Percentiles rank a stretch among this genome's conserved stretches.
Conservation (phyloP, 108 stramenopile species). For the Poteriospumella lacustris region DNA sequence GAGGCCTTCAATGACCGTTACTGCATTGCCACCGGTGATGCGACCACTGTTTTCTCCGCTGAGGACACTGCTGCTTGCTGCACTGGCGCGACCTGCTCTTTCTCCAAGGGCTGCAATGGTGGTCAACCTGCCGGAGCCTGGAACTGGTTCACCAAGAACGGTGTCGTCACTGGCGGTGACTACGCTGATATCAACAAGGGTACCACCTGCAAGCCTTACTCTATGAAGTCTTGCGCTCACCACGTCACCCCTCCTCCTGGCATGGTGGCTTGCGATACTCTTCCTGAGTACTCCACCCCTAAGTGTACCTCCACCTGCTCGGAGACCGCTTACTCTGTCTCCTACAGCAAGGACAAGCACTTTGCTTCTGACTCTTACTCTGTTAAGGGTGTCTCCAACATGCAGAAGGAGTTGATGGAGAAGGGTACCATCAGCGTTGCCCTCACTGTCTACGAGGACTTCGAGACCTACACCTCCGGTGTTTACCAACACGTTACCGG, state of each 20-base stretch:
- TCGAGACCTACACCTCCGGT: slow-evolving; percentile 53
- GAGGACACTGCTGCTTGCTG: slow-evolving; percentile 24
- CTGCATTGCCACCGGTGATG: slow-evolving; percentile 39
- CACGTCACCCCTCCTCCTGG: slow-evolving; percentile 52
- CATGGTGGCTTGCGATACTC: slow-evolving; percentile 47
- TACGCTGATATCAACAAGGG: slow-evolving; percentile 39
- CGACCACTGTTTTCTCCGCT: slow-evolving; percentile 26
- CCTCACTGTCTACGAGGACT: slow-evolving; percentile 58
- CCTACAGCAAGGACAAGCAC: slow-evolving; percentile 53
- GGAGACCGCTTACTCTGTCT: slow-evolving; percentile 27
- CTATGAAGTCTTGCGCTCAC: slow-evolving; percentile 58
- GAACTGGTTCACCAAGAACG: slow-evolving; percentile 47
- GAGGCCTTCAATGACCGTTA: slow-evolving; percentile 59
- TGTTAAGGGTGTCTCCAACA: slow-evolving; percentile 39
- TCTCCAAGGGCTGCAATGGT: slow-evolving; percentile 61
- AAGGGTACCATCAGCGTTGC: slow-evolving; percentile 50
- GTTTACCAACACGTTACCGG: slow-evolving; percentile 39
- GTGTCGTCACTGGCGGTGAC: slow-evolving; percentile 56
- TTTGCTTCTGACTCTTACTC: slow-evolving; percentile 46
- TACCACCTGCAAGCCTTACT: slow-evolving; percentile 50
- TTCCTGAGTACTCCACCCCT: slow-evolving; percentile 42
- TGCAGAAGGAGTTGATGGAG: slow-evolving; percentile 50
- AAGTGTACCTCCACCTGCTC: slow-evolving; percentile 39
- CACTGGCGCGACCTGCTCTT: slow-evolving; percentile 4
- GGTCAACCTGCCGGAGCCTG: slow-evolving; percentile 58